phyloP scores from a whole-genome alignment of 2,329 filamentous ascomycete genomes.

The Talaromyces sp. region DNA sequence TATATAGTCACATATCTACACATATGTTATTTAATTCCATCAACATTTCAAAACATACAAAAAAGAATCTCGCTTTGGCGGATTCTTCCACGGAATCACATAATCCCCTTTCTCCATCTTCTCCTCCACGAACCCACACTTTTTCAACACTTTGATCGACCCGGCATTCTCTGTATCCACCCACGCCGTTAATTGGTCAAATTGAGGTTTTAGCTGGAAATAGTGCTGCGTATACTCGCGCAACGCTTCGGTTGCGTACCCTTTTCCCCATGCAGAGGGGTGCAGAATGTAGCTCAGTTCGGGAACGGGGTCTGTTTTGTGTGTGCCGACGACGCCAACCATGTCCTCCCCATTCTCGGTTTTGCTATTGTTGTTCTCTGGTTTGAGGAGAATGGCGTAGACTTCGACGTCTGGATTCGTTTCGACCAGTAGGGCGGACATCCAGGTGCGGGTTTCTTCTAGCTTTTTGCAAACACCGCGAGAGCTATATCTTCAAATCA shows the following conservation, averaged over 20 bases:
- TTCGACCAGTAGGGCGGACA: conserved; percentile 8
- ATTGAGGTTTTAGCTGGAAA: not conserved
- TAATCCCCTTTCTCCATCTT: conserved; percentile 3
- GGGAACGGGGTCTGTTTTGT: not conserved
- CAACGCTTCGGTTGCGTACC: conserved; percentile 13
- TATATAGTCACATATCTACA: not conserved
- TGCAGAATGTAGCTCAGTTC: conserved; percentile 14
- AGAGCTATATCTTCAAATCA: not conserved
- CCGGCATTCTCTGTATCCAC: conserved; percentile 19
- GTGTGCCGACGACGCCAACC: conserved; percentile 1
- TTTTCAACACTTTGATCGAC: conserved; percentile 21
- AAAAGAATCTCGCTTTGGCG: not conserved
- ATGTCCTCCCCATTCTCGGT: not conserved
- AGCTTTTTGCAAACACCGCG: conserved; percentile 9
- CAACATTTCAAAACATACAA: not conserved
- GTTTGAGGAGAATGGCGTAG: conserved; percentile 11
- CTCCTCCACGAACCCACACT: conserved; percentile 20
- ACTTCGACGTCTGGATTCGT: conserved; percentile 10
- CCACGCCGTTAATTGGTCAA: conserved; percentile 13
- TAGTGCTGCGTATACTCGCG: not conserved
- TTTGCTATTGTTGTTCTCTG: not conserved
- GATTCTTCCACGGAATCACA: not conserved
- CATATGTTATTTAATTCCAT: not conserved
- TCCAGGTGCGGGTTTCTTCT: conserved; percentile 9
- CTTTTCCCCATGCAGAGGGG: conserved; percentile 10